Base-by-base conservation (phyloP, 106 monocot species). In the Agapanthus africanus region DNA sequence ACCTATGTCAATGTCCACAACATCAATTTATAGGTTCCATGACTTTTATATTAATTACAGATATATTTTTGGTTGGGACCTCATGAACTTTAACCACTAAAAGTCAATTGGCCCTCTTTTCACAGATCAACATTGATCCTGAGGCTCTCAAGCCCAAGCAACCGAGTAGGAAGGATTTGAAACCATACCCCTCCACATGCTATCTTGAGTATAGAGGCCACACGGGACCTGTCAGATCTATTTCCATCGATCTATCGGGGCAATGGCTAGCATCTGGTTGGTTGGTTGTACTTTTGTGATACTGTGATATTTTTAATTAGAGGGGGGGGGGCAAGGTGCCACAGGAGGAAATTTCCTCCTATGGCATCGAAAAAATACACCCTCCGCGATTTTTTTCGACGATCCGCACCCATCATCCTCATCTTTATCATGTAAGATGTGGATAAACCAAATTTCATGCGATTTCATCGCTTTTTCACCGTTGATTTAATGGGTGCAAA, bases 221-320 rank as follows among this genome's bases (percentile, higher is more conserved):
- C 67, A 81, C 40, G 23, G 93, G 83, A 67, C 76, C 90, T 46
- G 87, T 99, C 39, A 81, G 77, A 52, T 83, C 92, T 26, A 79
- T 99, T 73, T 93, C 99, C 21, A 65, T 93, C 70, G 83, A 87
- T 68, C 37, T 59, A 62, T 75, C 87, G 6, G 93, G 93, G 35
- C 93, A 99, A 70, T 99, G 92, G 92, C 65, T 99, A 54, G 99
- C 93, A 67, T 99, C 99, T 69, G 99, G 99, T 99, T 79, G 35
- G 79, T 83, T 70, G 2, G 63, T 50, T 54, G 15, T 74, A 0
- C 18, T 44, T 39, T 33, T n/a, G 37, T 41, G 11, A 44, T 16
- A 42, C 19, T 7, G 26, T 54, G 13, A 15, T 44, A 42, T 65
- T 74, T 67, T 42, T 49, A 21, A 26, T 6, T 44, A 4, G 25